Evolutionary conservation across 2,329 filamentous ascomycete genomes (phyloP).

Genomic region (Endoconidiophora polonica): DNA sequence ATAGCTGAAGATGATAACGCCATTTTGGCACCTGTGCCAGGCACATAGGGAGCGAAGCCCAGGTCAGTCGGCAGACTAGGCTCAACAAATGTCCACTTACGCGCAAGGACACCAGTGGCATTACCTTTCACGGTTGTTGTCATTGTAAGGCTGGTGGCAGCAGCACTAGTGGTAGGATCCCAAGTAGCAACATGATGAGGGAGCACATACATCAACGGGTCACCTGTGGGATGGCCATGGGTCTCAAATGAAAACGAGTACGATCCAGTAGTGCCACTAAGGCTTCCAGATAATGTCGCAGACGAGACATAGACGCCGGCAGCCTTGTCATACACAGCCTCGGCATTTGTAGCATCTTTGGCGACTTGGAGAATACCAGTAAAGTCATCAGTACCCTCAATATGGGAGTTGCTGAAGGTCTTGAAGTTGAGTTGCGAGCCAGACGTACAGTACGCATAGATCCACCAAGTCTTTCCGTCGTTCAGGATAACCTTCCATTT

Average conservation of each 20-base stretch:
- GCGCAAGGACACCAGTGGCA: constrained; percentile 53
- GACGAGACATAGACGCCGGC: constrained; percentile 57
- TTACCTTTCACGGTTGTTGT: constrained; percentile 74
- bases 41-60: constrained; percentile 64
- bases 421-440: constrained; percentile 49
- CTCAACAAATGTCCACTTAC: constrained; percentile 67
- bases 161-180: constrained; percentile 35
- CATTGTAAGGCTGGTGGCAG: constrained; percentile 40
- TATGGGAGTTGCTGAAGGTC: constrained; percentile 46
- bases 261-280: constrained; percentile 40
- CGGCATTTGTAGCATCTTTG: constrained; percentile 49
- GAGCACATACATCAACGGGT: constrained; percentile 69
- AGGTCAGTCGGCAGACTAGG: constrained; percentile 53
- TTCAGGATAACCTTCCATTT: constrained; percentile 64
- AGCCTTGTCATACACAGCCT: constrained; percentile 56
- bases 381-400: constrained; percentile 51
- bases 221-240: constrained; percentile 40
- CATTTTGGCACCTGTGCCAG: constrained; percentile 30
- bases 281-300: constrained; percentile 46
- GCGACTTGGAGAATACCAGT: constrained; percentile 67
- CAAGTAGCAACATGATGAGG: constrained; percentile 76
- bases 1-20: constrained; percentile 37
- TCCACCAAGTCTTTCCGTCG: constrained; percentile 58
- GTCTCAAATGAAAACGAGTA: constrained; percentile 66
- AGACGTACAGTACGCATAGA: constrained; percentile 53